These are phyloP conservation scores for Pythium utonaiense DNA, from an alignment of 352 stramenopile genomes.

Conservation along the genomic window DNA sequence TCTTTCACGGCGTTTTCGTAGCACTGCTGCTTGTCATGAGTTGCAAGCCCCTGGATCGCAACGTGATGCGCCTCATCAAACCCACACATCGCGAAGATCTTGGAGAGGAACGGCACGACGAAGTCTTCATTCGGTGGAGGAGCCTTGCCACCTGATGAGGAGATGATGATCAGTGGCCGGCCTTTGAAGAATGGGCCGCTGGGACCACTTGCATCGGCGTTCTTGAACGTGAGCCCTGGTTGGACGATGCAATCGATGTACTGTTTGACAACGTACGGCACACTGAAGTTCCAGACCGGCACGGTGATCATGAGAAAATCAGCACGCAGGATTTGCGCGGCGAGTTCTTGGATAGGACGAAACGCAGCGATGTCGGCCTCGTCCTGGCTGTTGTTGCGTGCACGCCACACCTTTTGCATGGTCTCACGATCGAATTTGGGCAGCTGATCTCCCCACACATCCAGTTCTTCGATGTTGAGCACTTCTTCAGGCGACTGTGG, in stretches of 20 bases:
- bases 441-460: conserved; percentile 58
- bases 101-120: conserved; percentile 65
- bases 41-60: conserved; percentile 56
- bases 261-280: conserved; percentile 79
- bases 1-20: conserved; percentile 51
- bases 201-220: conserved; percentile 55
- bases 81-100: conserved; percentile 76
- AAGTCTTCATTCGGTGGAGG: conserved; percentile 55
- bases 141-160: conserved; percentile 64
- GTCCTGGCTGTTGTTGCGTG: conserved; percentile 59
- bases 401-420: conserved; percentile 67
- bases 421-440: conserved; percentile 71
- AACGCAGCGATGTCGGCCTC: conserved; percentile 52
- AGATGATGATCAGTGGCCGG: conserved; percentile 67
- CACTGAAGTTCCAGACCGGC: conserved; percentile 76
- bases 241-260: conserved; percentile 83
- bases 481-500: conserved; percentile 39
- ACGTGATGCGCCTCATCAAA: conserved; percentile 67
- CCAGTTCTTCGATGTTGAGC: conserved; percentile 63
- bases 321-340: conserved; percentile 57
- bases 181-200: conserved; percentile 58
- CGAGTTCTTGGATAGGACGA: conserved; percentile 57
- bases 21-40: conserved; percentile 60
- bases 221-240: conserved; percentile 60
- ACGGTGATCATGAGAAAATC: conserved; percentile 76